Conservation (phyloP, 2,329 filamentous ascomycete genomes). For the Alternaria ventricosa region DNA sequence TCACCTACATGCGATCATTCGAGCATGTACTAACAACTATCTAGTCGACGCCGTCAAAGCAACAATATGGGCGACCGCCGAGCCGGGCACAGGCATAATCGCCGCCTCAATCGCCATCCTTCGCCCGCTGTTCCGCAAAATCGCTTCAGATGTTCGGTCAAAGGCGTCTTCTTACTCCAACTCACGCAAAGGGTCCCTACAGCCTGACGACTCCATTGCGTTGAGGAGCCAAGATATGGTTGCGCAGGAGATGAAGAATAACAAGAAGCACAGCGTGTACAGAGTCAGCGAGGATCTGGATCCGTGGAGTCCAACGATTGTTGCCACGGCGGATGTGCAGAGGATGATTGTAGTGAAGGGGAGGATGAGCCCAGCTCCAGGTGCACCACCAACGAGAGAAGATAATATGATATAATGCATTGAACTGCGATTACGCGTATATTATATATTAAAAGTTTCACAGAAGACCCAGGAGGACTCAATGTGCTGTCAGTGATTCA, state of each 20-base stretch:
- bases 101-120: conserved; percentile 57
- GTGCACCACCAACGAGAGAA: background rate
- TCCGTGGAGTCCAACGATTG: conserved; percentile 27
- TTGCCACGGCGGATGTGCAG: conserved; percentile 23
- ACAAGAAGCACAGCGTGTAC: conserved; percentile 14
- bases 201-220: conserved; percentile 16
- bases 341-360: conserved; percentile 20
- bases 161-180: conserved; percentile 20
- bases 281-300: conserved; percentile 14
- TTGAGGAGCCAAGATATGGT: conserved; percentile 17
- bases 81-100: conserved; percentile 59
- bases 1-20: background rate
- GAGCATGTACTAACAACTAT: conserved; percentile 6
- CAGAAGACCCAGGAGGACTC: background rate
- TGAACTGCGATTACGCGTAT: background rate
- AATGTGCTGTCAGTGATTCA: background rate
- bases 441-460: background rate
- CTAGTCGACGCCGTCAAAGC: conserved; percentile 46
- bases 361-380: background rate
- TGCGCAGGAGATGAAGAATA: conserved; percentile 7
- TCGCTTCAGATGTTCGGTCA: conserved; percentile 27
- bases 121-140: conserved; percentile 51
- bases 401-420: background rate
- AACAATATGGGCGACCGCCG: conserved; percentile 56
- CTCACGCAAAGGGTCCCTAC: conserved; percentile 14